These are phyloP conservation scores for Eucalyptus regnans DNA, from an alignment of 345 rosid species.

Conservation along the genomic window DNA sequence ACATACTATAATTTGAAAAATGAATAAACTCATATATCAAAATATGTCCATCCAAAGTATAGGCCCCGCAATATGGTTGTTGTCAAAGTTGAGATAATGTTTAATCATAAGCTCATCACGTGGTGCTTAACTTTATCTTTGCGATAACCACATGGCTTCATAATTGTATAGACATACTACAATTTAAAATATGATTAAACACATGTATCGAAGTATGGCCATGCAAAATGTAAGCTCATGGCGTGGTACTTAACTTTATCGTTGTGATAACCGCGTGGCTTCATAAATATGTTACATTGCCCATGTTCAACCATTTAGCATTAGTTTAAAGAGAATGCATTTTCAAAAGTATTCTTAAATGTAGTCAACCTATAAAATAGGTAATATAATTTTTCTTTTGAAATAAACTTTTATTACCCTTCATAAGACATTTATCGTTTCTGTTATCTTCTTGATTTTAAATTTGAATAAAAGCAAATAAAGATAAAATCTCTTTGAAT, in stretches of 20 bases:
- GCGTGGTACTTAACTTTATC: neutral
- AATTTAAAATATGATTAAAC: too few species aligned
- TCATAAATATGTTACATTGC: neutral
- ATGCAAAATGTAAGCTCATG: too few species aligned
- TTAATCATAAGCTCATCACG: neutral
- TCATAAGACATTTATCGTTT: neutral
- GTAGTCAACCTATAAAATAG: neutral
- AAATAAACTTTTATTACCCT: neutral
- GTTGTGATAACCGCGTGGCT: neutral
- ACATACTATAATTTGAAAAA: neutral
- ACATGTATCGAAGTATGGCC: too few species aligned
- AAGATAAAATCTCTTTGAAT: neutral
- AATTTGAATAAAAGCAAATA: neutral
- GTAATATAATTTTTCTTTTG: too few species aligned
- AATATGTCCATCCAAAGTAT: neutral
- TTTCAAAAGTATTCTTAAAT: neutral
- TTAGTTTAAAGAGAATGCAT: neutral
- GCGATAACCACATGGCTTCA: neutral
- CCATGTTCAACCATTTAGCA: neutral
- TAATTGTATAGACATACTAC: neutral
- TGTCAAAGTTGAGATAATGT: neutral
- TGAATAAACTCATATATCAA: neutral
- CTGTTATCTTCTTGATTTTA: neutral
- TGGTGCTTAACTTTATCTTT: neutral
- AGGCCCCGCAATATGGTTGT: neutral